Evolutionary conservation across 2,329 filamentous ascomycete genomes (phyloP), one percentile per base, ranked within the genome.

Genomic region (Monilinia polystroma): DNA sequence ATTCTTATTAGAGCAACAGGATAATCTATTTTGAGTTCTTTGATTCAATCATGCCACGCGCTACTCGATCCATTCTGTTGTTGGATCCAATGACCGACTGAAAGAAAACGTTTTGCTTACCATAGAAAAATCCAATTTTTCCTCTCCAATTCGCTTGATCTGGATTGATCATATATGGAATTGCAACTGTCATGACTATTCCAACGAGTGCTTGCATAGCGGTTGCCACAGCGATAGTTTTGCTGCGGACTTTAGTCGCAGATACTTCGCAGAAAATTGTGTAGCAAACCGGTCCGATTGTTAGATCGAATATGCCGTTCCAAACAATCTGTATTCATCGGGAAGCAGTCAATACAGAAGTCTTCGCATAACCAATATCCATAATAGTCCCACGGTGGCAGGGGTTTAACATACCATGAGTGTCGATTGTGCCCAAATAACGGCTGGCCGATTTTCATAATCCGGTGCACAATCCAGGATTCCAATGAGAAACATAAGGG

Each of bases 401-500:
- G 74, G 75, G 62, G 76, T 69, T 6, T 74, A 75, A 69, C 67
- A 57, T 67, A 69, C 70, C 69, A 72, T 66, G 16, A 72, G 63
- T 2, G 62, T 66, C 51, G 59, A 69, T 38, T 73, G 68, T 4
- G 68, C 71, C 71, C 72, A 73, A 14, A 70, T 70, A 3, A 69
- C 47, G 12, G 54, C 70, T 1, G 68, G 67, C 2, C 66, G 63
- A 41, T 63, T 76, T 5, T 67, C 57, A 63, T 70, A 73, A 63
- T 77, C 76, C n/a, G 76, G 76, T 20, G 77, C 74, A 56, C 78
- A 75, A 59, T 79, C 79, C 26, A 73, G 58, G 45, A 74, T 69
- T 18, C 70, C 73, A 12, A 75, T 73, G 59, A 89, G 62, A 29
- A 89, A 79, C 72, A 89, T 81, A 47, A 76, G 72, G 51, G 80